These are phyloP conservation scores for Alnus glutinosa DNA, from an alignment of 306 rosid species.

Conservation along the genomic window DNA sequence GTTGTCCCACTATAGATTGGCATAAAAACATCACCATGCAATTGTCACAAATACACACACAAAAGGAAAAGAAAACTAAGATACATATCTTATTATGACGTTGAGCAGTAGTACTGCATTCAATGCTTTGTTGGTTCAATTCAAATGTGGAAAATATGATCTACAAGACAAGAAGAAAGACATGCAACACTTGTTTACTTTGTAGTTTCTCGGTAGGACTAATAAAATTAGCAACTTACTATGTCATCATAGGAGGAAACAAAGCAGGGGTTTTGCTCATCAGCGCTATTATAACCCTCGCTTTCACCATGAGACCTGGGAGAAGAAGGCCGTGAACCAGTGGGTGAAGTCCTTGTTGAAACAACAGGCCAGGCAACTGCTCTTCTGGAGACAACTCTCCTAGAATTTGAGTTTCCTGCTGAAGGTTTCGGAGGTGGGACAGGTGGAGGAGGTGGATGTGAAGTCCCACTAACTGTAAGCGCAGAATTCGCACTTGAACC, in stretches of 20 bases:
- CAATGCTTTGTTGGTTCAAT: background rate
- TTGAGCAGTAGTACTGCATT: background rate
- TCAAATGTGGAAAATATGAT: background rate
- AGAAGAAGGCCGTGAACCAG: constrained; percentile 81
- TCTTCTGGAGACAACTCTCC: constrained; percentile 59
- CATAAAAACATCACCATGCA: background rate
- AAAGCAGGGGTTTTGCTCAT: constrained; percentile 77
- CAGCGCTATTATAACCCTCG: constrained; percentile 98
- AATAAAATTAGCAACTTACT: constrained; percentile 55
- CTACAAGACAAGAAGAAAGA: background rate
- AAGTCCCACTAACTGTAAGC: constrained; percentile 29
- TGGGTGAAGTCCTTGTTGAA: constrained; percentile 71
- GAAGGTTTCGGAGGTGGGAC: constrained; percentile 82
- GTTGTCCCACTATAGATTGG: background rate
- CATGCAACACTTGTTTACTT: constrained; percentile 1
- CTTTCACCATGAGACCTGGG: constrained; percentile 85
- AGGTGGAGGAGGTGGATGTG: constrained; percentile 91
- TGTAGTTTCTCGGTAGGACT: background rate
- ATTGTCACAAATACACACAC: background rate
- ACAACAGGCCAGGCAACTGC: constrained; percentile 69
- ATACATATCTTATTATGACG: background rate
- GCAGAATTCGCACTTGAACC: constrained; percentile 37
- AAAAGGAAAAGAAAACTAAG: background rate
- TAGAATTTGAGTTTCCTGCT: constrained; percentile 47
- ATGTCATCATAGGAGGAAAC: constrained; percentile 71